Percentiles rank a stretch among this genome's conserved stretches.
Conservation (phyloP, 2,329 filamentous ascomycete genomes). For the Trichoderma sp. region DNA sequence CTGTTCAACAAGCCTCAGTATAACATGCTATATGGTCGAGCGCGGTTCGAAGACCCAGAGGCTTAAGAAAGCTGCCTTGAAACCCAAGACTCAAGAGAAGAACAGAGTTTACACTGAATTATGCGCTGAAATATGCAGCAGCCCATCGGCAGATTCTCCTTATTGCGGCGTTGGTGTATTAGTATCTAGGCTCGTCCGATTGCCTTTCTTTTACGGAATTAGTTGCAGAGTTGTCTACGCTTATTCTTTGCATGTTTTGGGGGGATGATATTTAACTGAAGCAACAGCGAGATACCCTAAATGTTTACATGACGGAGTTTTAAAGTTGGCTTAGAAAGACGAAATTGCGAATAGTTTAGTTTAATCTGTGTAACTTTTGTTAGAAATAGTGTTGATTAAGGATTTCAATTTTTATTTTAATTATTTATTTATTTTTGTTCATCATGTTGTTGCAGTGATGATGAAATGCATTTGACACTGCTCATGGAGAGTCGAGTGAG, state of each 20-base stretch:
- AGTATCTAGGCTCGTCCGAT: background rate
- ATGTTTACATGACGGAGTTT: conserved; percentile 1
- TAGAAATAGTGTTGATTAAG: background rate
- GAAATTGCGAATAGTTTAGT: background rate
- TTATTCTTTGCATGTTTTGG: background rate
- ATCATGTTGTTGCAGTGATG: background rate
- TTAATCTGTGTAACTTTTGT: background rate
- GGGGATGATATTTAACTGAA: background rate
- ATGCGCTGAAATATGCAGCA: background rate
- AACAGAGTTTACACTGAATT: background rate
- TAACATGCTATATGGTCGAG: conserved; percentile 36
- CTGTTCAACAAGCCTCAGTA: conserved; percentile 53
- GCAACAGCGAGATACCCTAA: conserved; percentile 24
- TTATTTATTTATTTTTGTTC: accelerated
- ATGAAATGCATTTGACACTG: background rate
- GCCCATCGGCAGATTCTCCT: background rate
- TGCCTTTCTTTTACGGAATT: background rate
- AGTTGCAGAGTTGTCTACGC: background rate
- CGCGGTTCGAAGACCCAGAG: conserved; percentile 41
- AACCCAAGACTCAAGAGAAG: background rate
- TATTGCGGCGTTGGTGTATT: conserved; percentile 1
- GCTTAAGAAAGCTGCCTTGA: background rate
- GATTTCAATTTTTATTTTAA: background rate
- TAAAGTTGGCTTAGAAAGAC: background rate
- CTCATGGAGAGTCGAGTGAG: background rate